Percentiles rank a stretch among this genome's conserved stretches.
These are phyloP conservation scores for Pleurotus tuoliensis DNA, from an alignment of 768 basidiomycete genomes.

Conservation along the genomic window DNA sequence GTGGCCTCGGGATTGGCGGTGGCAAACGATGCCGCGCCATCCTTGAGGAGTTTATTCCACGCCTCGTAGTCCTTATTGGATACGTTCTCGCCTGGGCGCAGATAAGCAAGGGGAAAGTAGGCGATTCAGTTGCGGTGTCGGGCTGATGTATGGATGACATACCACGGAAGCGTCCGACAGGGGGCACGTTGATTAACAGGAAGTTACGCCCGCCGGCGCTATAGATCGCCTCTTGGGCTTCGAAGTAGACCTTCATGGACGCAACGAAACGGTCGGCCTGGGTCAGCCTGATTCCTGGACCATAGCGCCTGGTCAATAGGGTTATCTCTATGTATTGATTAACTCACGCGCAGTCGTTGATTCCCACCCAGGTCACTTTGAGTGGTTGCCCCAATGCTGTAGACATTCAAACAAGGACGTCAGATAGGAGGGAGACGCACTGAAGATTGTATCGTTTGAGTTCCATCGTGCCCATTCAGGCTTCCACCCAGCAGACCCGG, in stretches of 20 bases:
- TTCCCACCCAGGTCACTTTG: too few species aligned
- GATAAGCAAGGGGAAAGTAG: background rate
- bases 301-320: background rate
- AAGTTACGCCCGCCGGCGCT: slow-evolving; percentile 48
- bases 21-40: slow-evolving; percentile 29
- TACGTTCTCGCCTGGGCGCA: background rate
- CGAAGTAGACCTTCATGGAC: slow-evolving; percentile 35
- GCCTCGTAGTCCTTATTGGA: background rate
- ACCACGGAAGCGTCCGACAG: slow-evolving; percentile 37
- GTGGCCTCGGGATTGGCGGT: slow-evolving; percentile 39
- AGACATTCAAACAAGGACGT: too few species aligned
- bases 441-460: slow-evolving; percentile 41
- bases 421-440: slow-evolving; percentile 26
- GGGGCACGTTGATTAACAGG: slow-evolving; percentile 57
- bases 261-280: slow-evolving; percentile 14
- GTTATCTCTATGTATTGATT: background rate
- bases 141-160: background rate
- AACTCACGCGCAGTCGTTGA: slow-evolving; percentile 55
- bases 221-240: slow-evolving; percentile 45
- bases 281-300: background rate
- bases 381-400: too few species aligned
- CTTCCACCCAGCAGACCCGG: slow-evolving; percentile 24
- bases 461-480: slow-evolving; percentile 40
- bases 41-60: slow-evolving; percentile 15
- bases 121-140: background rate